Evolutionary conservation across 1,284 basidiomycete species (phyloP), one percentile per base, ranked within the genome.

Genomic region (Fistulinella staudtii): DNA sequence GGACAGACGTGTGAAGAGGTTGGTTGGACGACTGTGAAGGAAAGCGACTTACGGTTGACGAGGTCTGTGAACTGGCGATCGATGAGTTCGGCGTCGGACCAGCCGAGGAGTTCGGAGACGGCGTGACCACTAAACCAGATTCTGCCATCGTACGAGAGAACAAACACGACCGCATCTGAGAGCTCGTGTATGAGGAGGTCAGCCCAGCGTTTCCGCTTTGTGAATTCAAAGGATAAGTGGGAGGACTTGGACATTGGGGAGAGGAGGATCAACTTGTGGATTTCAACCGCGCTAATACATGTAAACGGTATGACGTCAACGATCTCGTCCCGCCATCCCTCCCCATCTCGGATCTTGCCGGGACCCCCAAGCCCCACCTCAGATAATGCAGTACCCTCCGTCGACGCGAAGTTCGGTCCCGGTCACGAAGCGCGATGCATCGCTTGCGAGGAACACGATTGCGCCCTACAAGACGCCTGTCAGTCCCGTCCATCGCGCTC

Each of bases 401-500:
- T 94, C 92, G 34, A 94, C 82, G 14, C 83, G 80, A 50, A 94
- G 69, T 56, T 94, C 89, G 4, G 82, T 71, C 8, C 91, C 92
- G 2, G 91, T 94, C 71, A 92, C 83, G 66, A 91, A 93, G 37
- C 75, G 79, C 30, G 87, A 89, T 14, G 90, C 89, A 62, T 93
- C 91, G 57, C 85, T 89, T 10, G 85, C 80, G 18, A 94, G 75
- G 66, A 85, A 93, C 43, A 94, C 85, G 53, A 92, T 75, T 33
- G 90, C 90, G 20, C 88, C 88, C 80, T 87, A 57, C 28, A 18
- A 8, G 22, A 14, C n/a, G n/a, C 9, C 20, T 13, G 8, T 22
- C 34, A 11, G 21, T 35, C 21, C 4, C 30, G 4, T 31, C 30
- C 15, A 15, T 15, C 17, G n/a, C 30, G 17, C 30, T n/a, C n/a